phyloP scores from a whole-genome alignment of 2,329 filamentous ascomycete species.

The Emydomyces testavorans region DNA sequence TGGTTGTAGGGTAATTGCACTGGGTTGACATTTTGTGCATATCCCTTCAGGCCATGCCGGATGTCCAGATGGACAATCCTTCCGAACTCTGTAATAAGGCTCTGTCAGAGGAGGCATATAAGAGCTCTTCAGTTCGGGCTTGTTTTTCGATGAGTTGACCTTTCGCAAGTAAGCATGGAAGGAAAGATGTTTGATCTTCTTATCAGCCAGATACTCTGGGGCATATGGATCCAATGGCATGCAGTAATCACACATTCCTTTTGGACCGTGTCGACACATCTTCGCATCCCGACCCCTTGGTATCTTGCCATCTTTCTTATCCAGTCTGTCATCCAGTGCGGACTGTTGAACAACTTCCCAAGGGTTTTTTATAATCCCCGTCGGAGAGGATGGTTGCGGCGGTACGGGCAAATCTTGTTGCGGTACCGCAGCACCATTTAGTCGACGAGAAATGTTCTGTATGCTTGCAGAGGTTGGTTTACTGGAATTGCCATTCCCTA shows the following conservation, averaged over 20 bases:
- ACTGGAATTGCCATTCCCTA: constrained; percentile 33
- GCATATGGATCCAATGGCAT: constrained; percentile 94
- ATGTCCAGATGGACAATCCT: constrained; percentile 84
- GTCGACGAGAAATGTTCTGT: constrained; percentile 23
- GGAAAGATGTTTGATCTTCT: constrained; percentile 97
- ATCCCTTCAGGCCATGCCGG: constrained; percentile 91
- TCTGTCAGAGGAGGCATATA: constrained; percentile 93
- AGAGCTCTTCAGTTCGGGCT: constrained; percentile 81
- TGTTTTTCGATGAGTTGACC: constrained; percentile 92
- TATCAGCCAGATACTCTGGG: constrained; percentile 74
- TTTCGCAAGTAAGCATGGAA: constrained; percentile 93
- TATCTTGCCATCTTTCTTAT: constrained; percentile 85
- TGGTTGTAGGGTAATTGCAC: constrained; percentile 86
- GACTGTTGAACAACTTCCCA: constrained; percentile 92
- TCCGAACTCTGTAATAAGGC: constrained; percentile 80
- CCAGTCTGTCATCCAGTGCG: constrained; percentile 70
- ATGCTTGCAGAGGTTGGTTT: constrained; percentile 17
- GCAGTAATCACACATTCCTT: constrained; percentile 99
- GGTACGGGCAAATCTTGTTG: constrained; percentile 47
- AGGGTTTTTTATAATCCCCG: constrained; percentile 63
- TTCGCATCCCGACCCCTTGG: constrained; percentile 58
- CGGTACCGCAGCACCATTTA: constrained; percentile 29
- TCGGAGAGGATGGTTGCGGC: constrained; percentile 44
- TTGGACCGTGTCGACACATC: constrained; percentile 91
- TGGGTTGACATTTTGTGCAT: constrained; percentile 95